phyloP scores from a whole-genome alignment of 2,329 filamentous ascomycete genomes.

The Plenodomus lindquistii region DNA sequence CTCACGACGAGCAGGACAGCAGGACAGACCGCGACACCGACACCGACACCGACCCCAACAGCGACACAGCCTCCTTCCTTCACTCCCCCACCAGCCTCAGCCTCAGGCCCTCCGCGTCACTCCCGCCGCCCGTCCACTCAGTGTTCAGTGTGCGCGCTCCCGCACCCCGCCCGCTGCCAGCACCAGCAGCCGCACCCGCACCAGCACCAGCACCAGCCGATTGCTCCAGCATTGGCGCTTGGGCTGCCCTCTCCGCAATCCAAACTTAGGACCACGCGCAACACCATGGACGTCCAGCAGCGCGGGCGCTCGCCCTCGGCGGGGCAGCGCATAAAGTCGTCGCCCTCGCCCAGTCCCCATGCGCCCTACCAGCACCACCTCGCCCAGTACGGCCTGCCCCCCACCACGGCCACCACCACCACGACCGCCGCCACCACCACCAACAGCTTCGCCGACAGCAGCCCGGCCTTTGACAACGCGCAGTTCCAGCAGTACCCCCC shows the following conservation, averaged over 20 bases:
- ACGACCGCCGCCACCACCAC: slow-evolving; percentile 33
- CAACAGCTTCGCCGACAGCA: slow-evolving; percentile 15
- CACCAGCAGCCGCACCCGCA: slow-evolving; percentile 7
- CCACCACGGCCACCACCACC: slow-evolving; percentile 41
- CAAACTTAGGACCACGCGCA: slow-evolving; percentile 33
- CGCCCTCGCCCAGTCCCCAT: slow-evolving; percentile 65
- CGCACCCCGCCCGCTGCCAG: slow-evolving; percentile 7
- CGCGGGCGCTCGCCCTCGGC: slow-evolving; percentile 67
- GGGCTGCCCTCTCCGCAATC: slow-evolving; percentile 15
- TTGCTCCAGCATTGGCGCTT: slow-evolving; percentile 22
- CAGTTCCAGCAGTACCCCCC: slow-evolving; percentile 50
- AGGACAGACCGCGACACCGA: no score
- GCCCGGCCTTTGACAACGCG: slow-evolving; percentile 42
- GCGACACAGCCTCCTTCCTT: slow-evolving; percentile 34
- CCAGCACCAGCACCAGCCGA: slow-evolving; percentile 3
- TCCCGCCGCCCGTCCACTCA: slow-evolving; percentile 28
- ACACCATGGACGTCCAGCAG: slow-evolving; percentile 50
- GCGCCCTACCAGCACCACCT: slow-evolving; percentile 56
- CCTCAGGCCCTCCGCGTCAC: slow-evolving; percentile 22
- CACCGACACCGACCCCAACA: slow-evolving; percentile 12
- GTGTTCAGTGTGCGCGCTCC: slow-evolving; percentile 7
- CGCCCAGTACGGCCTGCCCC: slow-evolving; percentile 61
- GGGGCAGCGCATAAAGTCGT: slow-evolving; percentile 66
- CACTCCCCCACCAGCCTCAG: slow-evolving; percentile 35
- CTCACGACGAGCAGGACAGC: slow-evolving; percentile 18